phyloP scores from a whole-genome alignment of 176 grass and related monocot species.

The Aechmea fasciata region DNA sequence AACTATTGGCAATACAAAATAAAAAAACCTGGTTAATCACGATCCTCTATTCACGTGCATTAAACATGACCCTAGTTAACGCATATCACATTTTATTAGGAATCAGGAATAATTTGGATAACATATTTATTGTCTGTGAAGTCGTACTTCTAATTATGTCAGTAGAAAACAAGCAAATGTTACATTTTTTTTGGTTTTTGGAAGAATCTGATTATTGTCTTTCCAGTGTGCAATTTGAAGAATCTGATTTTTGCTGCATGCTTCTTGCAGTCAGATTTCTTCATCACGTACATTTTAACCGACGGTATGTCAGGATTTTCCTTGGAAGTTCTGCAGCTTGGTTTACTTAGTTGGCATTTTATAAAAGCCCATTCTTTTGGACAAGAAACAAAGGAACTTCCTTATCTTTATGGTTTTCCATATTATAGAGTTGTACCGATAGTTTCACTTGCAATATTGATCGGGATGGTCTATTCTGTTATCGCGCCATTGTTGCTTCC shows the following conservation, averaged over 20 bases:
- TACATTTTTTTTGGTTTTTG: not conserved
- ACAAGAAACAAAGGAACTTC: slow-evolving; percentile 25
- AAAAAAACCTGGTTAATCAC: no score
- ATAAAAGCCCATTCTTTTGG: slow-evolving; percentile 32
- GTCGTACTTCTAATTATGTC: no score
- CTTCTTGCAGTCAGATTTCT: slow-evolving; percentile 80
- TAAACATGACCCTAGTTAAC: no score
- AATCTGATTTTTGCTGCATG: slow-evolving; percentile 1
- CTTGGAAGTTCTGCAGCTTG: slow-evolving; percentile 75
- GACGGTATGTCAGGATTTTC: slow-evolving; percentile 90
- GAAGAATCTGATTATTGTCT: not conserved
- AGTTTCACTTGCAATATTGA: slow-evolving; percentile 69
- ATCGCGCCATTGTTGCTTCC: slow-evolving; percentile 74
- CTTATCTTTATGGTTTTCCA: slow-evolving; percentile 68
- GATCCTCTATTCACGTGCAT: no score
- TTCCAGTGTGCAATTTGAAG: not conserved
- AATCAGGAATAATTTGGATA: no score
- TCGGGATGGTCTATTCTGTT: slow-evolving; percentile 76
- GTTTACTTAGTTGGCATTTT: slow-evolving; percentile 59
- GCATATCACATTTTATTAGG: no score
- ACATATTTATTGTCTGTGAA: no score
- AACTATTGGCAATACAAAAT: no score
- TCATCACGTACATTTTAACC: slow-evolving; percentile 91
- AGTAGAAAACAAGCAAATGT: no score
- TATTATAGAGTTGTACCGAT: slow-evolving; percentile 74